Evolutionary conservation across 2,329 filamentous ascomycete genomes (phyloP).

Genomic region (Aspergillus calidoustus): DNA sequence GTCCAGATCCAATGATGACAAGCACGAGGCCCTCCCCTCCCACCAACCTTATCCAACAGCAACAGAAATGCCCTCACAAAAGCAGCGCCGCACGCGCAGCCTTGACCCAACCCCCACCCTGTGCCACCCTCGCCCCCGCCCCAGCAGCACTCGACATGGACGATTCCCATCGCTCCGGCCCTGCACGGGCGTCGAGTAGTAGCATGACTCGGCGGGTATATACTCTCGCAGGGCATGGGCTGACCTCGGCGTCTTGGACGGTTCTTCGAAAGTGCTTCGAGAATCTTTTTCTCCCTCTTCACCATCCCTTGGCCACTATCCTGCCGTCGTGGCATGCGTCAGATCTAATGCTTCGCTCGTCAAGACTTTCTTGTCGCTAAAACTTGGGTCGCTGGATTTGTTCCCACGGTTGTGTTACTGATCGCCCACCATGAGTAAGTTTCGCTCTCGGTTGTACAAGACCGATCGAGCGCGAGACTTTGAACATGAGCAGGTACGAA

Average conservation of each 20-base stretch:
- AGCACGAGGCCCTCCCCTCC: background rate
- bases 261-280: background rate
- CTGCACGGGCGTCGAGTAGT: background rate
- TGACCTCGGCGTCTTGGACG: background rate
- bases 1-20: background rate
- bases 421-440: conserved; percentile 35
- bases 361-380: conserved; percentile 11
- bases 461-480: conserved; percentile 51
- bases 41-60: background rate
- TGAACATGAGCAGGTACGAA: conserved; percentile 46
- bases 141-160: background rate
- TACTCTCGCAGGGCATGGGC: background rate
- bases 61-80: background rate
- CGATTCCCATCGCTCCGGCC: background rate
- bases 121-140: background rate
- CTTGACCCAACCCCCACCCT: background rate
- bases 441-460: conserved; percentile 45
- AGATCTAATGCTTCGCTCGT: conserved; percentile 1
- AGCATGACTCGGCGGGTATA: background rate
- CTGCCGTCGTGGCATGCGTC: conserved; percentile 8
- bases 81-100: background rate
- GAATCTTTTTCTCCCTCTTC: background rate
- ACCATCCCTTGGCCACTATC: background rate
- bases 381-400: background rate
- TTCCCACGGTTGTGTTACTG: background rate